Percentiles rank a stretch among this genome's conserved stretches.
phyloP scores from a whole-genome alignment of 768 basidiomycete species.

The Candolleomyces efflorescens region DNA sequence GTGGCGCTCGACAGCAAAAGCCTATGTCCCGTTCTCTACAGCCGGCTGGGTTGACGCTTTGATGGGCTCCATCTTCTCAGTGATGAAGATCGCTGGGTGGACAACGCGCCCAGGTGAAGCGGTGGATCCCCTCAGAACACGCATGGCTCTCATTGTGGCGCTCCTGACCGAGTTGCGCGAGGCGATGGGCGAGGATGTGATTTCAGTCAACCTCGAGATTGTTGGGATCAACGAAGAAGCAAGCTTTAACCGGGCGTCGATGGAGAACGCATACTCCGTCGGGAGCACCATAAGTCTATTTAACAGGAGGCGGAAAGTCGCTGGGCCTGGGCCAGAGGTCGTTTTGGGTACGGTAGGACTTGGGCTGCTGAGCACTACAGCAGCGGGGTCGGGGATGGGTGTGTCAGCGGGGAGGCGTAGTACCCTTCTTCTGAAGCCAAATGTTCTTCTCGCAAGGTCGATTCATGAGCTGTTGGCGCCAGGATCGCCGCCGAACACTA shows the following conservation, averaged over 20 bases:
- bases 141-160: constrained; percentile 22
- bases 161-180: constrained; percentile 19
- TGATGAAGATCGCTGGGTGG: constrained; percentile 1
- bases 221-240: constrained; percentile 3
- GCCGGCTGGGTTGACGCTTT: constrained; percentile 1
- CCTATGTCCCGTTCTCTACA: constrained; percentile 13
- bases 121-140: constrained; percentile 15
- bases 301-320: no score
- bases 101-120: constrained; percentile 2
- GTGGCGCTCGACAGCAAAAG: constrained; percentile 37
- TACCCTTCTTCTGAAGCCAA: constrained; percentile 7
- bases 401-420: neutral
- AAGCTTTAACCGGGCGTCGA: constrained; percentile 10
- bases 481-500: neutral
- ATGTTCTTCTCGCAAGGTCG: constrained; percentile 13
- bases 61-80: neutral
- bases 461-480: constrained; percentile 7
- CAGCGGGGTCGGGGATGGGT: constrained; percentile 1
- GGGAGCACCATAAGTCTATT: no score
- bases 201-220: constrained; percentile 20
- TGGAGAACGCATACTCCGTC: constrained; percentile 25
- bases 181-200: constrained; percentile 19
- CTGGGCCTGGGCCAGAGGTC: neutral
- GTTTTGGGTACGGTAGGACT: constrained; percentile 10
- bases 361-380: constrained; percentile 3